Base-by-base conservation (phyloP, 1,284 basidiomycete species). In the Apiotrichum akiyoshidainum region DNA sequence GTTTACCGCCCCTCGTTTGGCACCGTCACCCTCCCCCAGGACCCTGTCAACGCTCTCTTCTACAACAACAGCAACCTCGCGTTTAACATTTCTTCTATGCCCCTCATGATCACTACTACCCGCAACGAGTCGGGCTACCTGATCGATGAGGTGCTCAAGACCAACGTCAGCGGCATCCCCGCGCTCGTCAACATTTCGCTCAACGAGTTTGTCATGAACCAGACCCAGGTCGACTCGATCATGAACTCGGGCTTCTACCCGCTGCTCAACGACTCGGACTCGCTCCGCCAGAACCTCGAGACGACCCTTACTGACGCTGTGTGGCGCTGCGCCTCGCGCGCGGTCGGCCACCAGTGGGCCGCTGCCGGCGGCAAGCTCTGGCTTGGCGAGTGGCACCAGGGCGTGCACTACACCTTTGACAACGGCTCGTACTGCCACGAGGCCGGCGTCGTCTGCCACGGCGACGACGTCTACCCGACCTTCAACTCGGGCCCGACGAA, bases 361-460 rank as follows among this genome's bases (percentile, higher is more conserved):
- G 67, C 74, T 22, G 71, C 81, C 49, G 88, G 88, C 14, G 88
- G 86, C 8, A 80, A 73, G 21, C 86, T 84, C 12, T 90, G 81
- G 70, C 84, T 89, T 12, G 88, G 86, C n/a, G 74, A 87, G 66
- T 90, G 84, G 76, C 78, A 78, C 44, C 73, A 86, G 49, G 89
- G 89, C 13, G 83, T 85, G 33, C 83, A 84, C 12, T 90, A 90
- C 73, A 84, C 86, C 2, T 81, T 80, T 50, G 90, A 90, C 60
- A 13, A 47, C 19, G 46, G 39, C 9, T 64, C 63, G 1, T 61
- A 60, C 17, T 75, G 72, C 57, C 41, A 3, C 12, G n/a, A 39
- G 11, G 17, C 49, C 4, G 68, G 70, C 2, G 65, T 59, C 26
- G 72, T 74, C 17, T 76, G 75, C 58, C 75, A 77, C 55, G 70